phyloP scores from a whole-genome alignment of 768 basidiomycete genomes.

The Russula virescens region DNA sequence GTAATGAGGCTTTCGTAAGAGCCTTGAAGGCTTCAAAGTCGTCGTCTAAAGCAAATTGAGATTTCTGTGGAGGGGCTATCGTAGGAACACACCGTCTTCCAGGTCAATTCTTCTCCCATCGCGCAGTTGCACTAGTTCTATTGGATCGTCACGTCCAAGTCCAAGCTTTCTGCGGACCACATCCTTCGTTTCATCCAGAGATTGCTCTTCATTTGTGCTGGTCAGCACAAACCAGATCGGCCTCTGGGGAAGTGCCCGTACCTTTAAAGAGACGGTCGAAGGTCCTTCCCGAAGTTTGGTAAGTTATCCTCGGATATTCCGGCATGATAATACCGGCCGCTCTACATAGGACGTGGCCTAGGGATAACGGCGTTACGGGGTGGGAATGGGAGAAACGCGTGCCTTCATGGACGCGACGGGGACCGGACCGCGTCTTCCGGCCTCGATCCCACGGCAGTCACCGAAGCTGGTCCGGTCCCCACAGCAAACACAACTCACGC shows the following conservation, averaged over 20 bases:
- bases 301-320: slow-evolving; percentile 17
- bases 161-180: slow-evolving; percentile 59
- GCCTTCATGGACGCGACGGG: no score
- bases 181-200: slow-evolving; percentile 51
- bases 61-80: background rate
- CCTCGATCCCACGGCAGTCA: slow-evolving; percentile 1
- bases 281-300: slow-evolving; percentile 28
- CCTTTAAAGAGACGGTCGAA: slow-evolving; percentile 55
- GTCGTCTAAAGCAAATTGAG: slow-evolving; percentile 45
- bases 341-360: background rate
- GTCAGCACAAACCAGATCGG: slow-evolving; percentile 14
- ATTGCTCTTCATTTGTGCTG: slow-evolving; percentile 42
- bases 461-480: background rate
- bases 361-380: background rate
- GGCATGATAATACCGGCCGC: background rate
- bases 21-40: slow-evolving; percentile 71
- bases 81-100: slow-evolving; percentile 59
- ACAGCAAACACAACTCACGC: background rate
- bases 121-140: slow-evolving; percentile 49
- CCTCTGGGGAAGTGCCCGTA: slow-evolving; percentile 1
- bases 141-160: slow-evolving; percentile 34
- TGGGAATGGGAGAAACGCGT: no score
- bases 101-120: slow-evolving; percentile 52
- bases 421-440: no score
- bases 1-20: slow-evolving; percentile 35